Percentiles rank a stretch among this genome's conserved stretches.
phyloP scores from a whole-genome alignment of 345 rosid species.

The Sisymbrium altissimum region DNA sequence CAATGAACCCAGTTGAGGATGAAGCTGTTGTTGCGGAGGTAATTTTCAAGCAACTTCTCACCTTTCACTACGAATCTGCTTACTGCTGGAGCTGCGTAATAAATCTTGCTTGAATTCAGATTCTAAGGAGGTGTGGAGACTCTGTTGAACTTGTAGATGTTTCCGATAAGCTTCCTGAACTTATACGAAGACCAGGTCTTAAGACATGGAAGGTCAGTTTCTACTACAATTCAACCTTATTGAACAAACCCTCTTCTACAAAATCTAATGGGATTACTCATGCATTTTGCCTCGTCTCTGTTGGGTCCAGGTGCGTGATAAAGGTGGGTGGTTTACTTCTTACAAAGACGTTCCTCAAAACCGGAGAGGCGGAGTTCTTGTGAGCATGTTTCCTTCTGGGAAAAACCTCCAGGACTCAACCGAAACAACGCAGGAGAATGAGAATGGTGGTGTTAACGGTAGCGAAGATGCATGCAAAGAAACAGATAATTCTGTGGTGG shows the following conservation, averaged over 20 bases:
- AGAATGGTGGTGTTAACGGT: slow-evolving; percentile 6
- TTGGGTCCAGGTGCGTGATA: slow-evolving; percentile 65
- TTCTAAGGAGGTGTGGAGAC: slow-evolving; percentile 74
- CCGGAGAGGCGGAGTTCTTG: slow-evolving; percentile 52
- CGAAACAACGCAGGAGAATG: neutral
- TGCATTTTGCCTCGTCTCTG: neutral
- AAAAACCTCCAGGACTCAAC: slow-evolving; percentile 21
- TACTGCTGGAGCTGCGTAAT: neutral
- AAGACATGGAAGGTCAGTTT: slow-evolving; percentile 77
- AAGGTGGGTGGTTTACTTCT: slow-evolving; percentile 70
- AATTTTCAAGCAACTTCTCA: neutral
- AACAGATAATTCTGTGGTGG: slow-evolving; percentile 7
- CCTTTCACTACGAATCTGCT: neutral
- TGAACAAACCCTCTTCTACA: neutral
- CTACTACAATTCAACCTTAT: neutral
- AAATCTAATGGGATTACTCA: neutral
- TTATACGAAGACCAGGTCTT: slow-evolving; percentile 78
- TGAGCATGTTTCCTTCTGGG: slow-evolving; percentile 93
- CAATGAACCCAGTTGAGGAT: slow-evolving; percentile 95
- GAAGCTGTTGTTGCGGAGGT: slow-evolving; percentile 99
- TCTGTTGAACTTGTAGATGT: slow-evolving; percentile 88
- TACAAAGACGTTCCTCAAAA: slow-evolving; percentile 56
- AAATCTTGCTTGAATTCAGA: slow-evolving; percentile 37
- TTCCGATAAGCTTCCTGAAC: slow-evolving; percentile 75
- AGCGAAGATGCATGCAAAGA: slow-evolving; percentile 25